Conservation (phyloP, 768 basidiomycete genomes). For the Trametopsis cervina region DNA sequence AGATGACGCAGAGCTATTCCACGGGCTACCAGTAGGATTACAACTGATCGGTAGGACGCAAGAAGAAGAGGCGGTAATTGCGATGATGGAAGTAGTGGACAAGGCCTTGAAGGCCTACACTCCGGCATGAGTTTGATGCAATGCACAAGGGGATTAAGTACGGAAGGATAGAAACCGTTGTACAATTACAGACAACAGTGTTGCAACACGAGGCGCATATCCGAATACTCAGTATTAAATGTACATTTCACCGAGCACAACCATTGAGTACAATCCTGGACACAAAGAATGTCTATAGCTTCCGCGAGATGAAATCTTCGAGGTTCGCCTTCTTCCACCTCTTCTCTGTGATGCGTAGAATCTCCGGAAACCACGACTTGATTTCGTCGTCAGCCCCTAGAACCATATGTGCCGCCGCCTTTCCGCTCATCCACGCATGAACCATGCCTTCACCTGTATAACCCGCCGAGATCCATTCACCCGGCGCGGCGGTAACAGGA, state of each 20-base stretch:
- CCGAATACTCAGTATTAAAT: too few species aligned
- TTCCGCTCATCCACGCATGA: constrained; percentile 58
- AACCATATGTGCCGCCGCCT: constrained; percentile 55
- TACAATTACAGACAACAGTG: too few species aligned
- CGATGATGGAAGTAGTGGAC: constrained; percentile 39
- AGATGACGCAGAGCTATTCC: constrained; percentile 41
- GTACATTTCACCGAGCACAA: too few species aligned
- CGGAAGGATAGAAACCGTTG: too few species aligned
- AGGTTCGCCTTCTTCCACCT: constrained; percentile 41
- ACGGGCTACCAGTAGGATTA: constrained; percentile 38
- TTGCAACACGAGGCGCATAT: too few species aligned
- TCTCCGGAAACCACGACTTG: constrained; percentile 42
- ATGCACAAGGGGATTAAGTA: too few species aligned
- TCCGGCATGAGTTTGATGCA: not conserved
- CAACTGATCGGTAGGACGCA: constrained; percentile 41
- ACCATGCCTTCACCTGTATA: constrained; percentile 73
- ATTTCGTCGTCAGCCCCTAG: constrained; percentile 30
- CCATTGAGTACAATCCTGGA: too few species aligned
- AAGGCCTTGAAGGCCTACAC: constrained; percentile 25
- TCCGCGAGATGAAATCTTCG: constrained; percentile 25
- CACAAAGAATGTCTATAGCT: too few species aligned
- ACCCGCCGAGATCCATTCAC: constrained; percentile 70
- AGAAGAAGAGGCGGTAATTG: constrained; percentile 48
- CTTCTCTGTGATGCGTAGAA: constrained; percentile 38
- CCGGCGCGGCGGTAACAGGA: constrained; percentile 28